These are phyloP conservation scores for Blastobotrys elegans DNA, from an alignment of 1,139 yeast species.

Conservation along the genomic window DNA sequence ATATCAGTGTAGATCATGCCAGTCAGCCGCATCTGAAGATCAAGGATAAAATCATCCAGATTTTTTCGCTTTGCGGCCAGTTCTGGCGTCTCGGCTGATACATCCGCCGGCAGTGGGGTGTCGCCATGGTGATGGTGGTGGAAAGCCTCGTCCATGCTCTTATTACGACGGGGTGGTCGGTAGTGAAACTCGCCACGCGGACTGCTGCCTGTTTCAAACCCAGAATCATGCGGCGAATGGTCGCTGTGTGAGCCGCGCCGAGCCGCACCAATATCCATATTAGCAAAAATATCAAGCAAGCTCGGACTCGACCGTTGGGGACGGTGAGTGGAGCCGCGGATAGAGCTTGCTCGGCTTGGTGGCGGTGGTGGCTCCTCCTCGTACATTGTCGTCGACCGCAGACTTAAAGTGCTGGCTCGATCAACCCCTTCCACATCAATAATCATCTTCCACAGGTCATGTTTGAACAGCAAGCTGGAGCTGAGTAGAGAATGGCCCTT, in stretches of 20 bases:
- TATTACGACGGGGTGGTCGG: constrained; percentile 23
- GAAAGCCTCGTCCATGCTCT: constrained; percentile 24
- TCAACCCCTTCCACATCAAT: constrained; percentile 27
- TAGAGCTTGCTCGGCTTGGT: constrained; percentile 18
- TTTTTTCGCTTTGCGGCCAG: constrained; percentile 20
- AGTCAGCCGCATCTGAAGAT: constrained; percentile 29
- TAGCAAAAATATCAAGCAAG: constrained; percentile 26
- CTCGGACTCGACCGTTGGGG: constrained; percentile 29
- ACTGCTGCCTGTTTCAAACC: constrained; percentile 13
- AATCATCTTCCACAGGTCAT: constrained; percentile 29
- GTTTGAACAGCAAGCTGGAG: constrained; percentile 25
- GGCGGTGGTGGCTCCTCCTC: constrained; percentile 12
- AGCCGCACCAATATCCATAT: constrained; percentile 18
- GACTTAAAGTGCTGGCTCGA: constrained; percentile 20
- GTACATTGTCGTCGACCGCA: constrained; percentile 17
- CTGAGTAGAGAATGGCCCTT: constrained; percentile 29
- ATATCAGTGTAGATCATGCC: constrained; percentile 31
- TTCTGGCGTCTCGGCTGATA: constrained; percentile 1
- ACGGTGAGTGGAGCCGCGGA: constrained; percentile 22
- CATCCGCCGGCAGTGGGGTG: too few relatives aligned
- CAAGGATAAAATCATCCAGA: constrained; percentile 25
- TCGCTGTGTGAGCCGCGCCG: constrained; percentile 12
- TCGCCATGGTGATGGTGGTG: constrained; percentile 9
- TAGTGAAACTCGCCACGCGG: constrained; percentile 6
- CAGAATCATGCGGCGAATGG: constrained; percentile 17